Evolutionary conservation across 2,329 filamentous ascomycete species (phyloP).

Genomic region (Talaromyces rugulosus): DNA sequence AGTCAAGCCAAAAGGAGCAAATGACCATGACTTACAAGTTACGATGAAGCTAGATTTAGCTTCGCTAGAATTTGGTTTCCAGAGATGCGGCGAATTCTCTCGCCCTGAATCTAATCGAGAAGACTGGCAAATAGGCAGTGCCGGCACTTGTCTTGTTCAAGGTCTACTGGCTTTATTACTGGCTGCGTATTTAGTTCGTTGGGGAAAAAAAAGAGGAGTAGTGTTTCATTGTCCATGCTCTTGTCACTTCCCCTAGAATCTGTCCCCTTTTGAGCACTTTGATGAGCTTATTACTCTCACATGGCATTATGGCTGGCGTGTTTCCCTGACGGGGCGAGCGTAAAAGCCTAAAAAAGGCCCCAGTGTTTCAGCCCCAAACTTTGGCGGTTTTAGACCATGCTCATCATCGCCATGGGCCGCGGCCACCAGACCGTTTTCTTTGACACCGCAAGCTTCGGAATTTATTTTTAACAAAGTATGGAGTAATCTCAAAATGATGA

Average conservation of each 20-base stretch:
- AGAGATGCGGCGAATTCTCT: not conserved
- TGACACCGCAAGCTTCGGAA: not conserved
- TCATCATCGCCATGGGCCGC: not conserved
- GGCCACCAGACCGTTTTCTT: not conserved
- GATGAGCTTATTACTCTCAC: not conserved
- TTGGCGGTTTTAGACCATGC: not conserved
- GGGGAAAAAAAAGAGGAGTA: not conserved
- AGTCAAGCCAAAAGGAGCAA: not conserved
- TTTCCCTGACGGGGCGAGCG: not conserved
- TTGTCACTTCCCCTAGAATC: not conserved
- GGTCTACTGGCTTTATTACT: not conserved
- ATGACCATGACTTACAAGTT: not conserved
- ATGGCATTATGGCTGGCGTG: not conserved
- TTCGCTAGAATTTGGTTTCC: not conserved
- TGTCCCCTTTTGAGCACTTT: not conserved
- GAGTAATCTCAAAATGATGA: not conserved
- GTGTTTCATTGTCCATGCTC: not conserved
- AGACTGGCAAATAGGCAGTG: not conserved
- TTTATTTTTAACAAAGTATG: not conserved
- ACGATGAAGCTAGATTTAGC: not conserved
- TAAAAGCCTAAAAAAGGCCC: not conserved
- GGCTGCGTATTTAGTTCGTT: not conserved
- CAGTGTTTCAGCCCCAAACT: not conserved
- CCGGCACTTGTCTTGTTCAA: not conserved
- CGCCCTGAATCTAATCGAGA: not conserved